These are phyloP conservation scores for Phialophora verrucosa DNA, from an alignment of 2,329 filamentous ascomycete species.

Conservation along the genomic window DNA sequence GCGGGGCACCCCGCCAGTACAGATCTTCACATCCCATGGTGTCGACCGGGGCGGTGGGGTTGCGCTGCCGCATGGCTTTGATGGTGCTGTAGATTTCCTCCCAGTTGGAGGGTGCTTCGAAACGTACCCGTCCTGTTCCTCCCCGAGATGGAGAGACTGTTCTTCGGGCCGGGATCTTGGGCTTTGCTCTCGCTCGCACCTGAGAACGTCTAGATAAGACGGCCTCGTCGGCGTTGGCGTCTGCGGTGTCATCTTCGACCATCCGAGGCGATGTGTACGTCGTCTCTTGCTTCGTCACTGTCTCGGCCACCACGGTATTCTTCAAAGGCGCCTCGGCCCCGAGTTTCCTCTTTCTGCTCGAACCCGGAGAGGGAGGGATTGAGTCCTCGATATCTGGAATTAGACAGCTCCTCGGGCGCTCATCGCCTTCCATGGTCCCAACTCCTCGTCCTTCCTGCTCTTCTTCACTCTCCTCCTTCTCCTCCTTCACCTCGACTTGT, in stretches of 20 bases:
- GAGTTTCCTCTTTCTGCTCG: slow-evolving; percentile 57
- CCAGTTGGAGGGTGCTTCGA: slow-evolving; percentile 78
- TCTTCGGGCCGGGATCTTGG: slow-evolving; percentile 48
- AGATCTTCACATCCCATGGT: slow-evolving; percentile 86
- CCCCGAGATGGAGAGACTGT: slow-evolving; percentile 44
- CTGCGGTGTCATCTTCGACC: slow-evolving; percentile 39
- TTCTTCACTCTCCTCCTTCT: slow-evolving; percentile 41
- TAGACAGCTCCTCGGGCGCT: slow-evolving; percentile 33
- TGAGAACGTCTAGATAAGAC: slow-evolving; percentile 40
- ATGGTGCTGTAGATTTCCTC: slow-evolving; percentile 78
- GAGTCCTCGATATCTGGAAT: slow-evolving; percentile 65
- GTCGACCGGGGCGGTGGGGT: slow-evolving; percentile 78
- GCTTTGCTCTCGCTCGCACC: slow-evolving; percentile 44
- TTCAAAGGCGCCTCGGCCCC: slow-evolving; percentile 42
- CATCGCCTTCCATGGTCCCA: slow-evolving; percentile 39
- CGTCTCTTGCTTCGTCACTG: slow-evolving; percentile 32
- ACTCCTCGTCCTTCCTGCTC: slow-evolving; percentile 38
- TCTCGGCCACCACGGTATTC: slow-evolving; percentile 27
- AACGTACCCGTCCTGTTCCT: slow-evolving; percentile 41
- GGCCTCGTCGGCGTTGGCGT: slow-evolving; percentile 41
- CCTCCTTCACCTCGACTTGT: slow-evolving; percentile 38
- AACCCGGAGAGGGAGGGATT: slow-evolving; percentile 42
- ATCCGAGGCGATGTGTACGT: slow-evolving; percentile 36
- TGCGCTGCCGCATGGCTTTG: slow-evolving; percentile 75
- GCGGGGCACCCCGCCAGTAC: slow-evolving; percentile 50